Percentiles rank a stretch among this genome's conserved stretches.
phyloP scores from a whole-genome alignment of 768 basidiomycete species.

The Agaricus blazei region DNA sequence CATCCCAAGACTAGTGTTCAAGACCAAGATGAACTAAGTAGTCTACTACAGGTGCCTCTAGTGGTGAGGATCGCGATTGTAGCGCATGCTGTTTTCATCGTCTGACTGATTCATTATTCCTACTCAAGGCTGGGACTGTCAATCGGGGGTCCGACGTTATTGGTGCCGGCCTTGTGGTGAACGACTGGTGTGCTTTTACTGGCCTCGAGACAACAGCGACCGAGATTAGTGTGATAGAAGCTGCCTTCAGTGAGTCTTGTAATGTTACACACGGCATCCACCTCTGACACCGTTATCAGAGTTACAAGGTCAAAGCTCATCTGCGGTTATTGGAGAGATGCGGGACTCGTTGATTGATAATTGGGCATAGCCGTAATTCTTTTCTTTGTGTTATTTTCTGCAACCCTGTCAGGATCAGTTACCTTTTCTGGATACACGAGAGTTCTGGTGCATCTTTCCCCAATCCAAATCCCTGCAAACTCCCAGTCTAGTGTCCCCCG shows the following conservation, averaged over 20 bases:
- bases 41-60: constrained; percentile 87
- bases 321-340: constrained; percentile 88
- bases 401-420: background rate
- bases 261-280: background rate
- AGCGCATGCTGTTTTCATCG: background rate
- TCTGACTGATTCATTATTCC: constrained; percentile 3
- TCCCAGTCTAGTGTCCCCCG: no score
- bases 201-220: constrained; percentile 99
- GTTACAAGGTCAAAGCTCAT: constrained; percentile 78
- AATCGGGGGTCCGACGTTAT: constrained; percentile 98
- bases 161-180: constrained; percentile 95
- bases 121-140: constrained; percentile 84
- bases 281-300: constrained; percentile 38
- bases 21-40: constrained; percentile 96
- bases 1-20: constrained; percentile 97
- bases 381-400: background rate
- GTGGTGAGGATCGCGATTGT: constrained; percentile 57
- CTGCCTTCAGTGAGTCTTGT: constrained; percentile 80
- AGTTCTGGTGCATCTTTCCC: background rate
- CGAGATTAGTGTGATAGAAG: constrained; percentile 97
- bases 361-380: constrained; percentile 56
- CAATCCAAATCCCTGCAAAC: no score
- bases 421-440: no score
- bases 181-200: constrained; percentile 99
- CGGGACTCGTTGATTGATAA: constrained; percentile 87